Conservation (phyloP, 306 rosid genomes). For the Dalbergia oliveri region DNA sequence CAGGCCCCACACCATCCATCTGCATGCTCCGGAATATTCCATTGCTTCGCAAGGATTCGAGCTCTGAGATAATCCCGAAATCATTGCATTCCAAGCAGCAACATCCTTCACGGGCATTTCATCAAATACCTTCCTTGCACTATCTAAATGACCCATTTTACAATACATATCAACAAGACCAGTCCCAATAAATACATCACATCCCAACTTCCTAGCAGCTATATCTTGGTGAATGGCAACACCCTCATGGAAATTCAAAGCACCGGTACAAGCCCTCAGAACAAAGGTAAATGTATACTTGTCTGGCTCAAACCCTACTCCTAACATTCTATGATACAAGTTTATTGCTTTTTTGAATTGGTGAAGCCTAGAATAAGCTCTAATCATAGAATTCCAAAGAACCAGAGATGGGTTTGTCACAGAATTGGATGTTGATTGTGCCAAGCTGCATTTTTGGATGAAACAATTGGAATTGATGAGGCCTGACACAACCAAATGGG, state of each 20-base stretch:
- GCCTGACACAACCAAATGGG: conserved; percentile 60
- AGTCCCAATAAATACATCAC: conserved; percentile 73
- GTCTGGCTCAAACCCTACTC: conserved; percentile 63
- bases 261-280: conserved; percentile 70
- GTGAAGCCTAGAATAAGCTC: conserved; percentile 58
- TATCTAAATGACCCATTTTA: conserved; percentile 61
- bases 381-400: conserved; percentile 66
- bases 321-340: conserved; percentile 58
- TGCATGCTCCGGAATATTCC: conserved; percentile 60
- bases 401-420: conserved; percentile 55
- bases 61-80: conserved; percentile 72
- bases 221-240: conserved; percentile 54
- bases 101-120: conserved; percentile 61
- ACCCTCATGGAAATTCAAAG: conserved; percentile 65
- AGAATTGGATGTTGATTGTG: conserved; percentile 50
- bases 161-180: conserved; percentile 69
- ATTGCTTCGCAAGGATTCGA: conserved; percentile 55
- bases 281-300: conserved; percentile 74
- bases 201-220: conserved; percentile 51
- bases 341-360: conserved; percentile 49
- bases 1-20: conserved; percentile 54
- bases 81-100: conserved; percentile 72
- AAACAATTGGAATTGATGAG: conserved; percentile 62
- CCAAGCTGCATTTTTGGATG: conserved; percentile 30
- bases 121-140: conserved; percentile 69